Percentiles rank a stretch among this genome's conserved stretches.
Evolutionary conservation across 495 filamentous ascomycete genomes (phyloP).

Genomic region (Chaetomium fimeti): DNA sequence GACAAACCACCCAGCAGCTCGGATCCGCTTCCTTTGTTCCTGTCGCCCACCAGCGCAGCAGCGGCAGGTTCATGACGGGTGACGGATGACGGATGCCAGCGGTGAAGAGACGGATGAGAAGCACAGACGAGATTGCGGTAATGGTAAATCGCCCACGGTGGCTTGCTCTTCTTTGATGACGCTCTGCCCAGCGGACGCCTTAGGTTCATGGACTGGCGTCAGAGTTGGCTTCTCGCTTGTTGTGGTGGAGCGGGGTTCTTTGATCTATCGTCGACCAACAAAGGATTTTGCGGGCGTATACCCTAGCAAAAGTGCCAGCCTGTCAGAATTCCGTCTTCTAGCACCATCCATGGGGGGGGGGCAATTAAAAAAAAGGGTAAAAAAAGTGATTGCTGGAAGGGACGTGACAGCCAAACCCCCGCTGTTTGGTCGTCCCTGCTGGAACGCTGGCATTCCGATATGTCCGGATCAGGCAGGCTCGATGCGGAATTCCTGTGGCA

Average conservation of each 20-base stretch:
- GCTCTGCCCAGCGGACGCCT: constrained; percentile 6
- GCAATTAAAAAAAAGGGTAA: neutral
- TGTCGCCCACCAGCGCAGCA: constrained; percentile 12
- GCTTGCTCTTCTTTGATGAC: neutral
- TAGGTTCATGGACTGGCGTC: constrained; percentile 22
- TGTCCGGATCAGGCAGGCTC: constrained; percentile 12
- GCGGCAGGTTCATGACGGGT: neutral
- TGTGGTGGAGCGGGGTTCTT: constrained; percentile 14
- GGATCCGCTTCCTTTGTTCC: constrained; percentile 21
- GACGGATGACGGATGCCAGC: neutral
- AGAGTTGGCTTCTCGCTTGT: constrained; percentile 7
- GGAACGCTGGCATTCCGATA: neutral
- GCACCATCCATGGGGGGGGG: neutral
- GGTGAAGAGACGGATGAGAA: neutral
- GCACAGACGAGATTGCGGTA: neutral
- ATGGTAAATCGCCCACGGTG: neutral
- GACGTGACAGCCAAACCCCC: neutral
- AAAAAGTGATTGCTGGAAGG: constrained; percentile 4
- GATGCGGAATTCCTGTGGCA: neutral
- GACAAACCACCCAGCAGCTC: constrained; percentile 20
- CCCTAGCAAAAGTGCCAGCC: neutral
- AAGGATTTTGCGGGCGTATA: neutral
- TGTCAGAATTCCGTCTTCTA: neutral
- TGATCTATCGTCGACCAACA: constrained; percentile 6
- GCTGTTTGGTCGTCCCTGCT: neutral